Evolutionary conservation across 1,284 basidiomycete genomes (phyloP), one percentile per base, ranked within the genome.

Genomic region (Tremellales sp.): DNA sequence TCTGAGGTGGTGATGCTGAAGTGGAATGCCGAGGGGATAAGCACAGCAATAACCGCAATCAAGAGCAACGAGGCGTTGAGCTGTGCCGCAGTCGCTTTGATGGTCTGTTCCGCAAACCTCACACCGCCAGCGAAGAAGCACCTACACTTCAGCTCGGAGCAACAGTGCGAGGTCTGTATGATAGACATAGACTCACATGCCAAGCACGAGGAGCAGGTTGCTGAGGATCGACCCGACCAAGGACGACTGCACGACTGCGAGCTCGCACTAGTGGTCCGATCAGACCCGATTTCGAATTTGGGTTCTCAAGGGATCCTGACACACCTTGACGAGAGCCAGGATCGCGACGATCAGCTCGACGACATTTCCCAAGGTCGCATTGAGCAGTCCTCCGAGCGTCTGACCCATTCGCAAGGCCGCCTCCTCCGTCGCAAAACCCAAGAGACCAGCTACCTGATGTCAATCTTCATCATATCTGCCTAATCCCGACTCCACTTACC

Each of bases 391-490:
- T 51, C 88, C 88, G 3, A 93, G 74, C 0, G 89, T 90, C 73
- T 92, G 87, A 2, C 89, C 75, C 13, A 77, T 65, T 3, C 76
- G 83, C 54, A 92, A 63, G 0, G 89, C 88, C 4, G 92, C 70
- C 61, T 93, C 87, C 59, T 93, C 90, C 0, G 90, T 94, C 0
- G 87, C 87, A 67, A 89, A 89, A 1, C 85, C 86, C 4, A 94
- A 79, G 3, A 93, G 74, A 79, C 89, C 72, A 10, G 89, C 89
- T 56, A 35, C 7, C 27, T n/a, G 24, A 43, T 29, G 3, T 15
- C n/a, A n/a, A 43, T 7, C 21, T 7, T 6, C 36, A 8, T 41
- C 12, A 15, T 23, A 29, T 7, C 43, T n/a, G n/a, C n/a, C n/a
- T 43, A 23, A 22, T 25, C 35, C 1, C 1, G 24, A 25, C 11